Evolutionary conservation across 352 stramenopile species (phyloP), one percentile per base, ranked within the genome.

Genomic region (Phytophthora citrophthora): DNA sequence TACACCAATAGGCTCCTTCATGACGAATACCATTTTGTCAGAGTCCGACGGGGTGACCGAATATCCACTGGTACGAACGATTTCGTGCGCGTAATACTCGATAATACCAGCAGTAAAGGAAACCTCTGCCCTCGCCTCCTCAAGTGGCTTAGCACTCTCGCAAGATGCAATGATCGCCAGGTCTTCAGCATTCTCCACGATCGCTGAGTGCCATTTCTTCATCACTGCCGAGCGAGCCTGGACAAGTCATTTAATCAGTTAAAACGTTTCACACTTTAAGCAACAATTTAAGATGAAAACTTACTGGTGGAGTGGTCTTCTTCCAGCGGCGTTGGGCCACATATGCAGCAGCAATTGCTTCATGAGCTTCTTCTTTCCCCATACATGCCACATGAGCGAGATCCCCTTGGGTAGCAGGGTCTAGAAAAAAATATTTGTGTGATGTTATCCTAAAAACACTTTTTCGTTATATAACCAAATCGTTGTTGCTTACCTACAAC

Each of bases 61-160:
- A 45, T 86, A 89, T 12, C 92, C 91, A 9, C 73, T 76, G 41
- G 72, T 74, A 46, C 96, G 84, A 59, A 97, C 86, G 9, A 86
- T 83, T 72, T 99, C 95, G 47, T 95, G 94, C 0, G 95, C 92
- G 72, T 97, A 99, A 58, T 92, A 99, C 56, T 98, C 92, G 20
- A 99, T 75, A 64, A 98, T 99, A 27, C 79, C 87, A 12, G 82
- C 81, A n/a, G 82, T 89, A 68, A 99, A 99, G 0, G 75, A 70
- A 4, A 99, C 81, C 74, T 99, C 97, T 11, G 90, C 91, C 32
- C 79, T 76, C 8, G 93, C 90, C 71, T 99, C 97, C 3, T 77
- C 45, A 4, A 98, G 63, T 3, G 97, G 94, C 66, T 99, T 99
- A 34, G 96, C 97, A 54, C 88, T 97, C 80, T 99, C 97, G 15